phyloP scores from a whole-genome alignment of 257 asterid species.

The Primulina eburnea region DNA sequence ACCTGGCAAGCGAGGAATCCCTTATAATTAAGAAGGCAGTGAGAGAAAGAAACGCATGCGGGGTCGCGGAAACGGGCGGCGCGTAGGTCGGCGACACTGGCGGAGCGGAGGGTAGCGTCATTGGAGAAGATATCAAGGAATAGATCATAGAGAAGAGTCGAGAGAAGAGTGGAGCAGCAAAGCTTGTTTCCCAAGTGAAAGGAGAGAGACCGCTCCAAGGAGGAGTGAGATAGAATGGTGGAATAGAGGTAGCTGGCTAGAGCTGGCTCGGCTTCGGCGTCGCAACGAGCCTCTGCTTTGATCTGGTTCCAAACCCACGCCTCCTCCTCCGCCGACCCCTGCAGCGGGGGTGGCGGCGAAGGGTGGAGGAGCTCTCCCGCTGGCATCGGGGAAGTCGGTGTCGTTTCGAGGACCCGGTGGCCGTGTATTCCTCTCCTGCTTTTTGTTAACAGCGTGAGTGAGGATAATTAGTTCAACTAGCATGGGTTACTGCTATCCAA shows the following conservation, averaged over 20 bases:
- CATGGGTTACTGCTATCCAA: too few species aligned
- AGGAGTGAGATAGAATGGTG: constrained; percentile 79
- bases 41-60: constrained; percentile 78
- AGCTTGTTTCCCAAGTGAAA: constrained; percentile 90
- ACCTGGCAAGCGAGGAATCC: constrained; percentile 70
- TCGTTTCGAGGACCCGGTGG: constrained; percentile 18
- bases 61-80: constrained; percentile 75
- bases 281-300: constrained; percentile 73
- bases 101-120: constrained; percentile 68
- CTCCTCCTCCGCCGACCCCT: constrained; percentile 58
- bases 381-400: constrained; percentile 46
- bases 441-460: too few species aligned
- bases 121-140: constrained; percentile 68
- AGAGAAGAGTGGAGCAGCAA: constrained; percentile 80
- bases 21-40: constrained; percentile 78
- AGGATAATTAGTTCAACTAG: too few species aligned
- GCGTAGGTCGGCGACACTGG: constrained; percentile 66
- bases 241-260: constrained; percentile 81
- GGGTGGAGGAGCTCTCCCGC: constrained; percentile 53
- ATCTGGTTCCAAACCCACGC: constrained; percentile 68
- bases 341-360: constrained; percentile 39
- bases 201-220: constrained; percentile 75
- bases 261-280: constrained; percentile 91
- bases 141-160: constrained; percentile 77
- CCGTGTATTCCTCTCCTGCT: not conserved